Evolutionary conservation across 768 basidiomycete genomes (phyloP), one percentile per base, ranked within the genome.

Genomic region (Dendrothele bispora): DNA sequence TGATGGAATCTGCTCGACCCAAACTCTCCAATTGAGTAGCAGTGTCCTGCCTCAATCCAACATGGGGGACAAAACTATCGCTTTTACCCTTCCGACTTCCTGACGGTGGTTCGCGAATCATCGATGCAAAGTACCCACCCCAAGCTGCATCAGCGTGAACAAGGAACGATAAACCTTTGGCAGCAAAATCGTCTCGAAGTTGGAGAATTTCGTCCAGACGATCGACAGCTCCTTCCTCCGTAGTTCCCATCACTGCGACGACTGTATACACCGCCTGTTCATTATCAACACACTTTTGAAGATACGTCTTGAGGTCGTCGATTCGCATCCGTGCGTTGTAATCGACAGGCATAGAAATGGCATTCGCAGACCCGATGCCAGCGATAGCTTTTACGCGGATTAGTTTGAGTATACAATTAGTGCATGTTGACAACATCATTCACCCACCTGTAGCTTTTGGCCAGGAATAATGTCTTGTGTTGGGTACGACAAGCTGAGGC

Each of bases 391-490:
- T 21, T 21, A 26, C n/a, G n/a, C 24, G 25, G 25, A 22, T 14
- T 12, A 39, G 39, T 48, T 39, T 29, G 45, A 25, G 34, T 40
- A 28, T 21, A 46, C 40, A 34, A 17, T 27, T 15, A 17, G 26
- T 42, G 8, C 37, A 39, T 11, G 48, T 6, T 14, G 26, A 27
- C 29, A n/a, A 21, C 38, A 22, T n/a, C n/a, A n/a, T n/a, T 20
- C 28, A 58, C 64, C 41, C 49, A 74, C 75, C 69, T 20, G 71
- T 67, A 17, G 63, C 65, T 54, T 78, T 78, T 10, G 73, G 73
- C 76, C 76, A 78, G 1, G 74, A 75, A 29, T 68, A 69, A 49
- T 69, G 67, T 10, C 51, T 56, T 6, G 64, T 61, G 32, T 46
- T 58, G 1, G 63, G 49, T n/a, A 64, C 53, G 7, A 68, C 37